Evolutionary conservation across 805 yeast genomes (phyloP).

Genomic region (Maudiozyma saulgeensis): DNA sequence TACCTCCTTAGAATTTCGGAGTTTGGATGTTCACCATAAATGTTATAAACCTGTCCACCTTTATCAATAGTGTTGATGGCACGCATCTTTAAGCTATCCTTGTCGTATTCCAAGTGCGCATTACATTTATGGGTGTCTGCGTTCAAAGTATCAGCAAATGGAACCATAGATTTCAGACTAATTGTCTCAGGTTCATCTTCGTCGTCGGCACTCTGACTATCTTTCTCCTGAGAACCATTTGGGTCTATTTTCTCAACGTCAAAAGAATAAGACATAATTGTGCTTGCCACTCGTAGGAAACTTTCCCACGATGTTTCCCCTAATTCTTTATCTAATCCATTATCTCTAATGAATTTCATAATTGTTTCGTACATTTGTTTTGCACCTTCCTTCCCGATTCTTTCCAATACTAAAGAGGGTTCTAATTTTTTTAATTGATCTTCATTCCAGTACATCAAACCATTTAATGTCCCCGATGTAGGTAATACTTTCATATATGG

Average conservation of each 20-base stretch:
- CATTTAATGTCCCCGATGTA: conserved; percentile 36
- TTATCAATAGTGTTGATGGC: conserved; percentile 48
- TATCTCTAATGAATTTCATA: conserved; percentile 14
- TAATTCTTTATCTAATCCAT: conserved; percentile 23
- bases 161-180: conserved; percentile 76
- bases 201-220: conserved; percentile 19
- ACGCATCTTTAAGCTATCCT: conserved; percentile 54
- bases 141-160: conserved; percentile 84
- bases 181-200: conserved; percentile 28
- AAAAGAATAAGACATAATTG: conserved; percentile 84
- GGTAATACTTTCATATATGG: conserved; percentile 72
- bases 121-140: conserved; percentile 72
- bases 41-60: conserved; percentile 76
- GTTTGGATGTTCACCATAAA: conserved; percentile 86
- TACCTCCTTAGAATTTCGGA: conserved; percentile 83
- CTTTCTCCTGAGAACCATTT: conserved; percentile 26
- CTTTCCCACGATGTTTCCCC: conserved; percentile 39
- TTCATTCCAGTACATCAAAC: conserved; percentile 72
- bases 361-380: conserved; percentile 43
- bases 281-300: conserved; percentile 65
- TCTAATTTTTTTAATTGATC: conserved; percentile 45
- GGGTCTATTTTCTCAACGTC: conserved; percentile 50
- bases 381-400: conserved; percentile 67
- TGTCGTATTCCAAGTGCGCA: conserved; percentile 53
- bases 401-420: conserved; percentile 61